phyloP scores from a whole-genome alignment of 225 moss, liverwort and hornwort genomes.

The Polytrichum commune region DNA sequence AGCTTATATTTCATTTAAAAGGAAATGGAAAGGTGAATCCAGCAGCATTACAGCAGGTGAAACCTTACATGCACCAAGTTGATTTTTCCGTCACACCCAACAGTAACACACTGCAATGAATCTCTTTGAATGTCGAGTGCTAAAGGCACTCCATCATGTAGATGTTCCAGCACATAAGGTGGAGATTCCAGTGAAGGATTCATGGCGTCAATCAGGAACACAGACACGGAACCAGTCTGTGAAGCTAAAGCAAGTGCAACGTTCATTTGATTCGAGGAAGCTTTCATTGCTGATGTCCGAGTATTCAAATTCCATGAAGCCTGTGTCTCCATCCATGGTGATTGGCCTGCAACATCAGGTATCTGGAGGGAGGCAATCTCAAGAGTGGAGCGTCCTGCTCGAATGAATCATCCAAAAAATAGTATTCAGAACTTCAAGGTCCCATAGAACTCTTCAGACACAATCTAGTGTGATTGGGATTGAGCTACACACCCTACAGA shows the following conservation, averaged over 20 bases:
- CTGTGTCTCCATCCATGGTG: conserved; percentile 51
- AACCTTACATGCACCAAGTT: conserved; percentile 66
- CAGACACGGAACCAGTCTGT: conserved; percentile 46
- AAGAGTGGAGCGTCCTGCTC: conserved; percentile 44
- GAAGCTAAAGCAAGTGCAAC: conserved; percentile 41
- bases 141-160: conserved; percentile 64
- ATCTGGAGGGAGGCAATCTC: conserved; percentile 54
- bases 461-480: no score
- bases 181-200: conserved; percentile 51
- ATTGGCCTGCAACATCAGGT: conserved; percentile 38
- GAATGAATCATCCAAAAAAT: conserved; percentile 9
- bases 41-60: not conserved
- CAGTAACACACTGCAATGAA: conserved; percentile 76
- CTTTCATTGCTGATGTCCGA: conserved; percentile 46
- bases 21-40: no score
- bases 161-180: conserved; percentile 37
- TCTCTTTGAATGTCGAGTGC: conserved; percentile 74
- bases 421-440: conserved; percentile 15
- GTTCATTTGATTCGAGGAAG: conserved; percentile 45
- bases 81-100: conserved; percentile 82
- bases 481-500: no score
- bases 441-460: no score
- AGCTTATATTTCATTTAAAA: no score
- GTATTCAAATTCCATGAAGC: conserved; percentile 45
- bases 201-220: conserved; percentile 46